Conservation (phyloP, 2,329 filamentous ascomycete genomes). For the Teratosphaeria epicoccoides region DNA sequence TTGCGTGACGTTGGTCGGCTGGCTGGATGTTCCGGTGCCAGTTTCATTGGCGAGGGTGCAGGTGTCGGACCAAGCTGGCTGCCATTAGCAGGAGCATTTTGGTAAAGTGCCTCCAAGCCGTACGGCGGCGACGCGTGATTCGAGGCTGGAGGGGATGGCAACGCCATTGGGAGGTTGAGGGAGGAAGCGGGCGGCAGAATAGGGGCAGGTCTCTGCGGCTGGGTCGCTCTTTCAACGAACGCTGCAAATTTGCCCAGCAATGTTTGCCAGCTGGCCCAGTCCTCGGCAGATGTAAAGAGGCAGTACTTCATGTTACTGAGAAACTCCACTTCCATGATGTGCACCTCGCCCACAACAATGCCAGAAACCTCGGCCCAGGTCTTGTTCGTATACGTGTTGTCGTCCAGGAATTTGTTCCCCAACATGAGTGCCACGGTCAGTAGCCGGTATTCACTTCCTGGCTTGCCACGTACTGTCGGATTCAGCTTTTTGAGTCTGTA, state of each 20-base stretch:
- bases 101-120: constrained; percentile 15
- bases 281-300: constrained; percentile 69
- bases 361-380: constrained; percentile 98
- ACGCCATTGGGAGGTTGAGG: constrained; percentile 33
- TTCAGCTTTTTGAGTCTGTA: constrained; percentile 88
- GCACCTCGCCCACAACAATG: constrained; percentile 87
- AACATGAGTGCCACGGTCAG: constrained; percentile 94
- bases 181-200: constrained; percentile 40
- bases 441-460: constrained; percentile 84
- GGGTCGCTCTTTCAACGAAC: constrained; percentile 63
- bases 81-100: constrained; percentile 34
- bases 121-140: constrained; percentile 43
- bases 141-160: constrained; percentile 42
- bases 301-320: constrained; percentile 97
- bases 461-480: constrained; percentile 76
- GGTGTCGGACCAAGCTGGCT: constrained; percentile 29
- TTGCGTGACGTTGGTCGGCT: constrained; percentile 35
- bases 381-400: constrained; percentile 99
- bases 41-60: constrained; percentile 34
- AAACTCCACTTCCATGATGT: constrained; percentile 99
- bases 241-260: constrained; percentile 73
- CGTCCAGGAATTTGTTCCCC: constrained; percentile 96
- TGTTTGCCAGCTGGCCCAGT: constrained; percentile 81
- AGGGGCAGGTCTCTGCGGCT: constrained; percentile 29
- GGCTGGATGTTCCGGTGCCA: constrained; percentile 25